Evolutionary conservation across 108 stramenopile species (phyloP), one percentile per base, ranked within the genome.

Genomic region (Tribonema minus): DNA sequence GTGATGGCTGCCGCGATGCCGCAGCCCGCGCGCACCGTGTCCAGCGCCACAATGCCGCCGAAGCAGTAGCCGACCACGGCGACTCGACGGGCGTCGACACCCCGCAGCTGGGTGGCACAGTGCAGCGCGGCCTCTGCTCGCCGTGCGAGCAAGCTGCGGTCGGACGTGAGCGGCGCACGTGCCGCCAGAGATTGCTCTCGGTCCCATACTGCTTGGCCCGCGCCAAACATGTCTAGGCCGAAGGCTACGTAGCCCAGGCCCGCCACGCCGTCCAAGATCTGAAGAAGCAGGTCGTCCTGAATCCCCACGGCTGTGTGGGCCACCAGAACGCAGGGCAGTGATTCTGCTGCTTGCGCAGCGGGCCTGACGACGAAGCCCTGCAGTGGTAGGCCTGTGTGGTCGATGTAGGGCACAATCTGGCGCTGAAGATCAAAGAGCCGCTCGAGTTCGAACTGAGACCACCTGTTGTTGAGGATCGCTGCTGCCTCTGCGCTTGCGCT

Each of bases 1-100:
- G 77, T 67, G 15, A 66, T 67, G 12, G 68, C 77, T 20, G 77
- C 67, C 12, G 6, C 46, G 0, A 78, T 38, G 27, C 61, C 41
- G 3, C 37, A 27, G 31, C 20, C 61, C 0, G 39, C 20, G 23
- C 35, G 58, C 9, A 27, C 34, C 67, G 46, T 61, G 71, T 79
- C 77, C n/a, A 79, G 31, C 34, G 68, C 68, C 1, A 38, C 58
- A 60, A 79, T 68, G 37, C 77, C 77, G 0, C 77, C 77, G 40
- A 79, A 79, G 58, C 77, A 79, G 58, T 79, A 79, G 34, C 77
- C 77, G 38, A 79, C 67, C 31, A 68, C 68, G 29, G 77, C 77
- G 1, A 79, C 30, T 29, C 61, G 7, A 0, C 37, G 60, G 0
- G 71, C n/a, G 25, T 79, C 68, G 12, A 79, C 68, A 30, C 61